Evolutionary conservation across 768 basidiomycete species (phyloP).

Genomic region (Lactarius sp.): DNA sequence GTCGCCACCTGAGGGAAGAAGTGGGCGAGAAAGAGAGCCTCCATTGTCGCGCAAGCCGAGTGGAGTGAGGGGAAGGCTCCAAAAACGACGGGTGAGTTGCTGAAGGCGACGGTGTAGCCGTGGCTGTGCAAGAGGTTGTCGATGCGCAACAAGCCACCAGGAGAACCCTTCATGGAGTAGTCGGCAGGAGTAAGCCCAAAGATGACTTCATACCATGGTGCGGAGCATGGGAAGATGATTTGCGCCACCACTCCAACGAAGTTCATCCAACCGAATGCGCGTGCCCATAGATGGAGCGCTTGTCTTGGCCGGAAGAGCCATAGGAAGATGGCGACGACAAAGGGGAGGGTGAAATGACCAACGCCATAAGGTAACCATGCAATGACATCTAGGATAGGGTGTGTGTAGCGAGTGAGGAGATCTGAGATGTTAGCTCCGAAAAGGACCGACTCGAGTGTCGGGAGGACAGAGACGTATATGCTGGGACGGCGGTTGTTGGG

Average conservation of each 20-base stretch:
- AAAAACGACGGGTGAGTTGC: slow-evolving; percentile 87
- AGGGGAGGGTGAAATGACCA: slow-evolving; percentile 81
- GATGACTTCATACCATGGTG: slow-evolving; percentile 97
- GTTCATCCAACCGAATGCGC: slow-evolving; percentile 91
- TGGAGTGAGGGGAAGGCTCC: slow-evolving; percentile 97
- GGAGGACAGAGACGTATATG: slow-evolving; percentile 89
- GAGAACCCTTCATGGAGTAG: slow-evolving; percentile 87
- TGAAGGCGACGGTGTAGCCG: slow-evolving; percentile 77
- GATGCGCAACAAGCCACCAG: slow-evolving; percentile 90
- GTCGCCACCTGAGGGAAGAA: slow-evolving; percentile 78
- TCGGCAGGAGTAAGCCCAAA: slow-evolving; percentile 94
- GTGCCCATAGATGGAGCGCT: slow-evolving; percentile 77
- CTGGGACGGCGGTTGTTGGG: slow-evolving; percentile 68
- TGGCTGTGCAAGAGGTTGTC: slow-evolving; percentile 76
- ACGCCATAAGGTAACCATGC: slow-evolving; percentile 99
- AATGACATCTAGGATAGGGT: slow-evolving; percentile 84
- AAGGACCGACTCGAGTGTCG: slow-evolving; percentile 89
- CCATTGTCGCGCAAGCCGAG: slow-evolving; percentile 84
- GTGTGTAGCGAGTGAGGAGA: slow-evolving; percentile 91
- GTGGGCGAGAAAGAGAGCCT: slow-evolving; percentile 89
- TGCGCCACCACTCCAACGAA: slow-evolving; percentile 83
- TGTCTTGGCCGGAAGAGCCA: slow-evolving; percentile 88
- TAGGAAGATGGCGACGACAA: slow-evolving; percentile 76
- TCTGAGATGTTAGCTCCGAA: slow-evolving; percentile 99
- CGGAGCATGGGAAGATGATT: slow-evolving; percentile 85